Conservation (phyloP, 495 filamentous ascomycete genomes). For the Bryoglossum gracile region DNA sequence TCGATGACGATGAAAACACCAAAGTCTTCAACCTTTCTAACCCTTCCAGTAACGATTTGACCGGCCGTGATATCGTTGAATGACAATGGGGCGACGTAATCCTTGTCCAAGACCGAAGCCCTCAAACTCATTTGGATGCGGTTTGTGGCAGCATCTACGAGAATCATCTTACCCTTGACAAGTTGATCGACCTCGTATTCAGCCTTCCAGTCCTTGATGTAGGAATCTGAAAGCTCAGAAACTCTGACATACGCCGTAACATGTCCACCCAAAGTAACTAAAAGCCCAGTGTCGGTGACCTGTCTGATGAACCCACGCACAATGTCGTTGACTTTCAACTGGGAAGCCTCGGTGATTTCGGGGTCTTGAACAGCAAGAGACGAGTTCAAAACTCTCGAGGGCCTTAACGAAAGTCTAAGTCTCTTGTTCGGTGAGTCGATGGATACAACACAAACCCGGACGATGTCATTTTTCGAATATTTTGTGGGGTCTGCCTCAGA, state of each 20-base stretch:
- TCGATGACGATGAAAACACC: conserved; percentile 92
- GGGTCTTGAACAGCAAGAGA: conserved; percentile 74
- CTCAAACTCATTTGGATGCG: conserved; percentile 83
- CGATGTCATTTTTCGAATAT: conserved; percentile 73
- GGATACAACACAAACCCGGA: conserved; percentile 73
- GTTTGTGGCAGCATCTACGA: conserved; percentile 53
- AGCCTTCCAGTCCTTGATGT: conserved; percentile 94
- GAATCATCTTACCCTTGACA: conserved; percentile 75
- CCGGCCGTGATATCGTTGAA: conserved; percentile 69
- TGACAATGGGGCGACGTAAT: conserved; percentile 61
- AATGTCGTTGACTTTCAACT: conserved; percentile 72
- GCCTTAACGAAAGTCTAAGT: conserved; percentile 71
- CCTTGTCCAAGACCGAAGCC: conserved; percentile 69
- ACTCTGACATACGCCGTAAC: conserved; percentile 78
- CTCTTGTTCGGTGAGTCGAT: conserved; percentile 79
- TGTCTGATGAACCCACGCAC: conserved; percentile 85
- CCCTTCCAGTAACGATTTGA: conserved; percentile 75
- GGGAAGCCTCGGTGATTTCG: conserved; percentile 59
- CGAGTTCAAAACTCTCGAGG: conserved; percentile 82
- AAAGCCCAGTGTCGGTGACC: conserved; percentile 77
- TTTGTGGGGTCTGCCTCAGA: conserved; percentile 55
- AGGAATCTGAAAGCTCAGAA: conserved; percentile 82
- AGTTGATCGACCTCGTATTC: conserved; percentile 78
- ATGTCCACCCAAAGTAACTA: conserved; percentile 69
- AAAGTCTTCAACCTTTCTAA: conserved; percentile 89